Base-by-base conservation (phyloP, 352 stramenopile genomes). In the Globisporangium lucens region DNA sequence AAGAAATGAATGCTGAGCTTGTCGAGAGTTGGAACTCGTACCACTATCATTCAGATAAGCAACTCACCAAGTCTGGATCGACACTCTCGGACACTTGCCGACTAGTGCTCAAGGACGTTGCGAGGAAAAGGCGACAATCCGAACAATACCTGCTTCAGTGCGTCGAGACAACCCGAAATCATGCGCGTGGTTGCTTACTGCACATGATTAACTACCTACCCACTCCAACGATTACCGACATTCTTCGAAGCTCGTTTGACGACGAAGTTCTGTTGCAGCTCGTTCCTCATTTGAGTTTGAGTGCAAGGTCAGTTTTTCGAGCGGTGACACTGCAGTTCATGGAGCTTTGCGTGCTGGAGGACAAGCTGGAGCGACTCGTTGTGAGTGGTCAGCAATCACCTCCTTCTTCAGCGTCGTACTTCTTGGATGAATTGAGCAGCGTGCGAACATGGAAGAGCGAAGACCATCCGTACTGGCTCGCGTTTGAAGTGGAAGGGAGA, bases 401-500 rank as follows among this genome's bases (percentile, higher is more conserved):
- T 38, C 29, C 30, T 24, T 29, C 53, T 8, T 57, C 51, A 36
- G 51, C 51, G 27, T 38, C 52, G 12, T 35, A 56, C 10, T 56
- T 56, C 22, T 8, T 58, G 52, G 52, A 58, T 17, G 52, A 58
- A 12, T 15, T 58, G 3, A 58, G 27, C 27, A 58, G 52, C 27
- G 27, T 35, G 2, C 76, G 75, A n/a, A 36, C 71, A 38, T 97
- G 88, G 88, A 53, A 83, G 36, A 74, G 74, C 17, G 46, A 1
- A 0, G 75, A 87, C 2, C 78, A 90, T 68, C 88, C 88, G 1
- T 88, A 83, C 63, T 97, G 90, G 89, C 73, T 96, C 69, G 85
- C 89, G 24, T 97, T 97, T 72, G 90, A 97, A 71, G 80, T 91
- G 1, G 90, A 97, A 76, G 81, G 82, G 5, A 38, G 70, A 20